Evolutionary conservation across 2,329 filamentous ascomycete species (phyloP), one percentile per base, ranked within the genome.

Genomic region (Xylaria polymorpha): DNA sequence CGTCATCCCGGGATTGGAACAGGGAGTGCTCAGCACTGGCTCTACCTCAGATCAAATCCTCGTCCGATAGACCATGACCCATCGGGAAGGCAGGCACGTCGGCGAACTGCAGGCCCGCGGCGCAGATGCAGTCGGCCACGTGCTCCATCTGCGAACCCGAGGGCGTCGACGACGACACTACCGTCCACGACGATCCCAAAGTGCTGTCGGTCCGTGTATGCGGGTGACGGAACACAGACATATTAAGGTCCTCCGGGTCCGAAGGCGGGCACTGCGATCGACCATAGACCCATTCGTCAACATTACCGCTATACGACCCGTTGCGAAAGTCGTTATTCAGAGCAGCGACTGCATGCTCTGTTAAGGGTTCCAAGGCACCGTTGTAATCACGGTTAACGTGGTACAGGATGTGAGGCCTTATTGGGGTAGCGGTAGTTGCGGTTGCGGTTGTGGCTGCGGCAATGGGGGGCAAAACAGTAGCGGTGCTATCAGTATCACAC

Each of bases 281-380:
- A 15, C 48, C 64, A 8, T 58, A 39, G 22, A 72, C 12, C 76
- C 75, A 77, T 39, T 41, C 56, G 1, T 18, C 15, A 35, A 75
- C 4, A n/a, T 73, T 56, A n/a, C 66, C 64, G 39, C 43, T 64
- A 46, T 70, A 72, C 15, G 61, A 41, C 14, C 57, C 43, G 1
- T 53, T 48, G 7, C 43, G 22, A 58, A 69, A 61, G 25, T 53
- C 43, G 20, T 68, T 10, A n/a, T 78, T 46, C 4, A 66, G 68
- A 20, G 72, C 69, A 3, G 69, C 71, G 3, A 77, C 22, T 9
- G 74, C 73, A 7, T 66, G 46, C 35, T 62, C 58, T 1, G 76
- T 77, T 20, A 77, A 37, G 22, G 60, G 59, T 37, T 58, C 66
- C 25, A 29, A 14, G 10, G 43, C 29, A 3, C 65, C 61, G 53